phyloP scores from a whole-genome alignment of 2,329 filamentous ascomycete species.

The Fusarium sp. region DNA sequence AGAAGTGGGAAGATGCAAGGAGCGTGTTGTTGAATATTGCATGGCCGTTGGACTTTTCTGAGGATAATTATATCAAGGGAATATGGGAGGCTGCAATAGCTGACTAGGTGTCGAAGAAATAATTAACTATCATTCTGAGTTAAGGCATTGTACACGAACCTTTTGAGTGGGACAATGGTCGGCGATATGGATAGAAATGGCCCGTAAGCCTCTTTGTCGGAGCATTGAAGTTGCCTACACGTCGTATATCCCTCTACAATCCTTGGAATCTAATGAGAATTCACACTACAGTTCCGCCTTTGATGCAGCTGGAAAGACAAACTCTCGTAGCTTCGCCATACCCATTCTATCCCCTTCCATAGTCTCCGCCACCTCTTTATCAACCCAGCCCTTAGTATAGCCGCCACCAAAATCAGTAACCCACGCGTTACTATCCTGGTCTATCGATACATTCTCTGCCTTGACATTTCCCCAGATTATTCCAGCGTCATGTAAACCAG shows the following conservation, averaged over 20 bases:
- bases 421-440: not conserved
- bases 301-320: not conserved
- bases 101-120: not conserved
- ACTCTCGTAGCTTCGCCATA: not conserved
- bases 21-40: not conserved
- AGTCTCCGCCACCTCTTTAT: not conserved
- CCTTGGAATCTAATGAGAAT: fast-evolving
- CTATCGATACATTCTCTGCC: not conserved
- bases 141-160: not conserved
- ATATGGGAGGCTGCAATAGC: not conserved
- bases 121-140: not conserved
- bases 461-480: not conserved
- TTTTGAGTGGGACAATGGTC: no score
- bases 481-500: fast-evolving
- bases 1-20: constrained; percentile 1
- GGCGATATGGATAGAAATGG: not conserved
- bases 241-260: fast-evolving
- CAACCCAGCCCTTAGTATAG: not conserved
- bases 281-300: fast-evolving
- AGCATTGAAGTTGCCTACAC: fast-evolving
- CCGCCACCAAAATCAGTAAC: constrained; percentile 1
- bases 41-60: not conserved
- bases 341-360: not conserved
- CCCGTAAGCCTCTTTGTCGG: not conserved
- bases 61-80: not conserved